Evolutionary conservation across 495 filamentous ascomycete genomes (phyloP).

Genomic region (Eremomyces bilateralis): DNA sequence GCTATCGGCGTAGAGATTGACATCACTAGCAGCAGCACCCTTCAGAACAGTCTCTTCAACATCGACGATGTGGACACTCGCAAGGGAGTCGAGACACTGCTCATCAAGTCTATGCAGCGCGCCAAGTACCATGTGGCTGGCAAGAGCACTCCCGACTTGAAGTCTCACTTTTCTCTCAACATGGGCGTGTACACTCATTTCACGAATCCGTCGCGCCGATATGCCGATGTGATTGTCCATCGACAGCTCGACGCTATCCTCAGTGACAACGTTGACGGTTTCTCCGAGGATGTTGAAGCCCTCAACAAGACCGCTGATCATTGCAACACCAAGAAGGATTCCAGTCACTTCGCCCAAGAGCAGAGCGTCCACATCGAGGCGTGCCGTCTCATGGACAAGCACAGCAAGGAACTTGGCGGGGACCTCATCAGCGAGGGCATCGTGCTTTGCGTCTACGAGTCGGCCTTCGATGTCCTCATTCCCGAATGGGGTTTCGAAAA

Average conservation of each 20-base stretch:
- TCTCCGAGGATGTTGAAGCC: slow-evolving; percentile 69
- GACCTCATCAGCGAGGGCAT: slow-evolving; percentile 95
- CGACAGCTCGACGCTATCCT: slow-evolving; percentile 80
- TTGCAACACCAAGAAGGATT: slow-evolving; percentile 98
- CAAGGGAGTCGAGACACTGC: slow-evolving; percentile 92
- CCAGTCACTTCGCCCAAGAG: slow-evolving; percentile 88
- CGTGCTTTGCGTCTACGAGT: slow-evolving; percentile 94
- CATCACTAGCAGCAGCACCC: slow-evolving; percentile 62
- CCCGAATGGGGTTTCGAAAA: slow-evolving; percentile 98
- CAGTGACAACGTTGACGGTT: slow-evolving; percentile 63
- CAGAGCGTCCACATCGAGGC: slow-evolving; percentile 98
- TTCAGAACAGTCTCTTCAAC: slow-evolving; percentile 85
- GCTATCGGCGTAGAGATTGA: slow-evolving; percentile 77
- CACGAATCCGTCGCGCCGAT: slow-evolving; percentile 85
- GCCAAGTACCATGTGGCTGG: slow-evolving; percentile 83
- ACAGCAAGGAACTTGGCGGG: slow-evolving; percentile 59
- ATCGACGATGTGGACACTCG: slow-evolving; percentile 70
- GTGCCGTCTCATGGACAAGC: slow-evolving; percentile 83
- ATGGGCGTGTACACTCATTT: slow-evolving; percentile 92
- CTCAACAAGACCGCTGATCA: slow-evolving; percentile 83
- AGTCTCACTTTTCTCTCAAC: slow-evolving; percentile 79
- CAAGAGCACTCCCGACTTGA: slow-evolving; percentile 47
- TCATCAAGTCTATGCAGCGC: slow-evolving; percentile 83
- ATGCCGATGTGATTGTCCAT: slow-evolving; percentile 86
- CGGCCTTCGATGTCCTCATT: slow-evolving; percentile 93